Conservation (phyloP, 2,329 filamentous ascomycete species). For the Botrytis aclada region DNA sequence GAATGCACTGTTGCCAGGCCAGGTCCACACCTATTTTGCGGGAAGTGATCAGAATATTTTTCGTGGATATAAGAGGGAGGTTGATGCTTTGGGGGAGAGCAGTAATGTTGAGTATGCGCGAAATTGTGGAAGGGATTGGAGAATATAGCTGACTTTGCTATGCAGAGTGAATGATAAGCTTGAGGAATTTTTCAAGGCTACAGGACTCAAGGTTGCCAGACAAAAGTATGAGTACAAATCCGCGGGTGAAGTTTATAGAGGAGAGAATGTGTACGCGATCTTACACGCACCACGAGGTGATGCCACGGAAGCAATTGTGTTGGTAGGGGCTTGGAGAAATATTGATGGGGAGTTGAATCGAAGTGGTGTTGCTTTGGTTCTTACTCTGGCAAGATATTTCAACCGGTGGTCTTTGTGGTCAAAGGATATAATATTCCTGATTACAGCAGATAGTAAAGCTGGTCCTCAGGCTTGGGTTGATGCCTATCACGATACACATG, state of each 20-base stretch:
- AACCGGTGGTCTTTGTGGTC: constrained; percentile 98
- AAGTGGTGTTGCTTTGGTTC: constrained; percentile 79
- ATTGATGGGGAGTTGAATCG: constrained; percentile 75
- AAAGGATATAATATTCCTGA: constrained; percentile 92
- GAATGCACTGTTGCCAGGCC: constrained; percentile 90
- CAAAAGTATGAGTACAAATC: constrained; percentile 86
- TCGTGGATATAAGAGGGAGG: constrained; percentile 81
- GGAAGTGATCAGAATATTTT: constrained; percentile 96
- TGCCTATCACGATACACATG: constrained; percentile 90
- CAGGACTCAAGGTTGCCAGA: constrained; percentile 81
- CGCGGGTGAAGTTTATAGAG: constrained; percentile 68
- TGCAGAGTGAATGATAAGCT: constrained; percentile 65
- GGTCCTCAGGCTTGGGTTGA: constrained; percentile 97
- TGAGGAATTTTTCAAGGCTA: constrained; percentile 69
- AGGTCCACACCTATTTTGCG: constrained; percentile 96
- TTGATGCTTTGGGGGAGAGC: constrained; percentile 58
- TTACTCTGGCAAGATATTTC: constrained; percentile 91
- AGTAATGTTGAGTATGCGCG: constrained; percentile 51
- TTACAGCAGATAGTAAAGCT: constrained; percentile 83
- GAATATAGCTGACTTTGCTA: constrained; percentile 18
- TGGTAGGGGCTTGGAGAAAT: constrained; percentile 86
- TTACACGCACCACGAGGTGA: constrained; percentile 91
- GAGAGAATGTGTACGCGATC: constrained; percentile 91
- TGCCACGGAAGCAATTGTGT: constrained; percentile 92
- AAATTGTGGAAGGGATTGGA: constrained; percentile 31